These are phyloP conservation scores for Erodium chrysanthum DNA, from an alignment of 441 rosid genomes.

Conservation along the genomic window DNA sequence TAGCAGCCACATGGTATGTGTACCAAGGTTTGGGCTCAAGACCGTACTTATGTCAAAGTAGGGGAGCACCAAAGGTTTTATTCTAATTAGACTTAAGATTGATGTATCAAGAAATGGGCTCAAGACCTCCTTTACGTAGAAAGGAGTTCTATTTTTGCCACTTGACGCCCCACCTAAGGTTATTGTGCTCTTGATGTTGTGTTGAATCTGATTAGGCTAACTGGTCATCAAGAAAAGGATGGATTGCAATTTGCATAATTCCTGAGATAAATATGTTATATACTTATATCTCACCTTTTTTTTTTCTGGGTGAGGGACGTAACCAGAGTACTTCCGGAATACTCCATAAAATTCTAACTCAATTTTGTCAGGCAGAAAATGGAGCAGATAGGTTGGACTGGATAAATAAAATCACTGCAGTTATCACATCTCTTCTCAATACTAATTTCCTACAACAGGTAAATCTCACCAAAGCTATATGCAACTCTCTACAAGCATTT, in stretches of 20 bases:
- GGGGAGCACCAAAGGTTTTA: no score
- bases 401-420: slow-evolving; percentile 69
- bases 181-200: neutral
- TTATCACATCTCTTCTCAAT: slow-evolving; percentile 67
- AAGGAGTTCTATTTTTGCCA: no score
- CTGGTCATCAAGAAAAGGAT: neutral
- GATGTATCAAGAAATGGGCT: no score
- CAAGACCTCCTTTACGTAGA: no score
- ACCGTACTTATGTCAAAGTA: no score
- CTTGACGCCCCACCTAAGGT: no score
- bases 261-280: neutral
- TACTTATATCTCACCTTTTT: neutral
- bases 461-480: slow-evolving; percentile 16
- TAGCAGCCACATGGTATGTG: no score
- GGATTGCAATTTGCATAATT: neutral
- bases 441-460: slow-evolving; percentile 68
- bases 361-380: slow-evolving; percentile 66
- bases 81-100: no score
- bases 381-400: slow-evolving; percentile 84
- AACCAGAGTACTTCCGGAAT: slow-evolving; percentile 3
- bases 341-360: slow-evolving; percentile 12
- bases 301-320: neutral
- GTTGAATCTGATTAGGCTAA: neutral
- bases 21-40: no score
- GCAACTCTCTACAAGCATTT: neutral